These are phyloP conservation scores for Raffaelea albimanens DNA, from an alignment of 2,329 filamentous ascomycete genomes.

Conservation along the genomic window DNA sequence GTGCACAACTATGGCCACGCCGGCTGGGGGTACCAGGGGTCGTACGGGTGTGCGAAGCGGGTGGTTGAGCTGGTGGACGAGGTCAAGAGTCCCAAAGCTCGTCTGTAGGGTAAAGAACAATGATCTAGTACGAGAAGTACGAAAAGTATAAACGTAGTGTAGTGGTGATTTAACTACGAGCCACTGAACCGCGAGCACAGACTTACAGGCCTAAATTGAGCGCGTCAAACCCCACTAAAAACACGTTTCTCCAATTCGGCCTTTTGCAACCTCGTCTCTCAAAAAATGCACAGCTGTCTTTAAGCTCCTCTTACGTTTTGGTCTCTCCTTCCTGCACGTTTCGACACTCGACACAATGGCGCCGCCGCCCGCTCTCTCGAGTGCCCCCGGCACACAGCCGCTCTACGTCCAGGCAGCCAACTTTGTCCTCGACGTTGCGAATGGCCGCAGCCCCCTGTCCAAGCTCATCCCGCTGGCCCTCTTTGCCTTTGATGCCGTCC, in stretches of 20 bases:
- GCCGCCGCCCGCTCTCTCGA: neutral
- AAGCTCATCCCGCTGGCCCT: constrained; percentile 48
- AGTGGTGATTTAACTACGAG: too few species aligned
- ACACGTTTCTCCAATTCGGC: too few species aligned
- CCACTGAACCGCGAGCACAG: neutral
- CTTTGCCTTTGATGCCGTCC: constrained; percentile 57
- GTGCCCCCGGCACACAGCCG: constrained; percentile 2
- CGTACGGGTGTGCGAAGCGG: constrained; percentile 60
- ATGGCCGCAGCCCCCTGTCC: constrained; percentile 40
- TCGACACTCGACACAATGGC: too few species aligned
- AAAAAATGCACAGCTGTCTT: too few species aligned
- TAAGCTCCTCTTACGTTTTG: too few species aligned
- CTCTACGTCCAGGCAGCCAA: constrained; percentile 17
- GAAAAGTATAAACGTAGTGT: neutral
- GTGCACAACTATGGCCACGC: constrained; percentile 77
- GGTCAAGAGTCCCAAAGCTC: constrained; percentile 14
- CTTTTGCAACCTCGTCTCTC: neutral
- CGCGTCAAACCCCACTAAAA: too few species aligned
- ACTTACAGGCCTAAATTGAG: too few species aligned
- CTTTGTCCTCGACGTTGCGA: constrained; percentile 32
- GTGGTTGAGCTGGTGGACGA: constrained; percentile 59
- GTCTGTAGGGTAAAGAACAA: too few species aligned
- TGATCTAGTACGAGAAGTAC: neutral
- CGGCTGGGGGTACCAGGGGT: constrained; percentile 65
- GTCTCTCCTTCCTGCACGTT: too few species aligned